Percentiles rank a stretch among this genome's conserved stretches.
Conservation (phyloP, 371 early-diverging fungal species). For the Coemansia sp. region DNA sequence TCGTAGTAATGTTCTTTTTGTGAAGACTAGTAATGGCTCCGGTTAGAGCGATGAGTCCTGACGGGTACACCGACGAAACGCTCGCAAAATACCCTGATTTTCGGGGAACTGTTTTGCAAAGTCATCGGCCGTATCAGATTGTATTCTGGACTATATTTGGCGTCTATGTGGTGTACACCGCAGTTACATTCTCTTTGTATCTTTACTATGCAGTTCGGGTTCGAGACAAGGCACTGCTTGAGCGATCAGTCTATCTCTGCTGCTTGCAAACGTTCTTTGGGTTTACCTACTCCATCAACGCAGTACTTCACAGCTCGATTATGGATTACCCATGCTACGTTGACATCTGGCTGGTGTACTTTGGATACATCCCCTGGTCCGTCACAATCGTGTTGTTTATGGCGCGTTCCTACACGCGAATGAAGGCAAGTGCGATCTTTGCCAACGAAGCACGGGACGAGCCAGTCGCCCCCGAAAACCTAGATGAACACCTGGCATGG, state of each 20-base stretch:
- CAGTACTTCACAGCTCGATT: slow-evolving; percentile 15
- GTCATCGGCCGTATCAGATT: slow-evolving; percentile 11
- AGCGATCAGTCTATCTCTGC: slow-evolving; percentile 12
- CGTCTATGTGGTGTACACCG: slow-evolving; percentile 12
- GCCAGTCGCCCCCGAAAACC: background rate
- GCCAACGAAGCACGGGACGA: background rate
- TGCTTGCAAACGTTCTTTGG: slow-evolving; percentile 20
- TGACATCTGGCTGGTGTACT: slow-evolving; percentile 24
- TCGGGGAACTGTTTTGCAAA: background rate
- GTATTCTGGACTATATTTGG: slow-evolving; percentile 19
- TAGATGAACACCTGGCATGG: background rate
- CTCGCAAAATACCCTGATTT: slow-evolving; percentile 4
- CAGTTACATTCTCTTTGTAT: slow-evolving; percentile 12
- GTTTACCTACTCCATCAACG: slow-evolving; percentile 10
- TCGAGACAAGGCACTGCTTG: slow-evolving; percentile 21
- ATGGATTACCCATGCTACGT: slow-evolving; percentile 22
- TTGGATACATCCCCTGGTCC: slow-evolving; percentile 9
- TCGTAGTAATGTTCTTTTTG: background rate
- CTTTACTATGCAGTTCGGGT: slow-evolving; percentile 10
- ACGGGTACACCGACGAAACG: background rate
- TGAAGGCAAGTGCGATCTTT: background rate
- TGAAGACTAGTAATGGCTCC: background rate
- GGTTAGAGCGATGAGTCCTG: too few relatives aligned
- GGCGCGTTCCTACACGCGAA: slow-evolving; percentile 18
- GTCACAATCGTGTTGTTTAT: slow-evolving; percentile 9